phyloP scores from a whole-genome alignment of 768 basidiomycete species.

The Tubosaeta sp. region DNA sequence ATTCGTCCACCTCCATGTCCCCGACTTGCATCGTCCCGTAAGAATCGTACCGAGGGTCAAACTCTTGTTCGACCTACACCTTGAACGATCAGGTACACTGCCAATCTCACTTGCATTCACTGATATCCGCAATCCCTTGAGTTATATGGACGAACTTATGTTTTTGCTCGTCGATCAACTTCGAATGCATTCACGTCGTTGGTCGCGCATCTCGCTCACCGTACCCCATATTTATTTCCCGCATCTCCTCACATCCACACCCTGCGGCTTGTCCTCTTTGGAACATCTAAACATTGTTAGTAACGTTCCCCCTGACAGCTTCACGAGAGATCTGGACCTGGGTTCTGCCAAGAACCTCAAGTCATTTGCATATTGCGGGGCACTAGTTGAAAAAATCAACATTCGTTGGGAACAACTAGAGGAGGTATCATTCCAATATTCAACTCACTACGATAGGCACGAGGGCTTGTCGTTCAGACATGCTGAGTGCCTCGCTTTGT shows the following conservation, averaged over 20 bases:
- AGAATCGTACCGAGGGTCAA: not conserved
- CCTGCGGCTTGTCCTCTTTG: slow-evolving; percentile 9
- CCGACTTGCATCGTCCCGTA: not conserved
- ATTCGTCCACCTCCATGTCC: slow-evolving; percentile 15
- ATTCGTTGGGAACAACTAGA: slow-evolving; percentile 11
- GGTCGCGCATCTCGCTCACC: slow-evolving; percentile 11
- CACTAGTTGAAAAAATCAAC: not conserved
- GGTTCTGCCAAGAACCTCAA: slow-evolving; percentile 8
- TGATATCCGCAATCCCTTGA: slow-evolving; percentile 9
- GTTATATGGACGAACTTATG: slow-evolving; percentile 2
- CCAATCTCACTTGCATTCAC: slow-evolving; percentile 17
- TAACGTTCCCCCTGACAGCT: not conserved
- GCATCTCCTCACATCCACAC: slow-evolving; percentile 9
- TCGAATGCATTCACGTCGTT: slow-evolving; percentile 12
- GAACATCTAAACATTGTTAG: slow-evolving; percentile 10
- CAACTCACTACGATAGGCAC: not conserved
- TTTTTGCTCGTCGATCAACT: slow-evolving; percentile 12
- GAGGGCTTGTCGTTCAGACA: not conserved
- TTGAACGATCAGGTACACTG: slow-evolving; percentile 10
- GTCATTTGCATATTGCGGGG: slow-evolving; percentile 13
- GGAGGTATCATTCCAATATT: slow-evolving; percentile 14
- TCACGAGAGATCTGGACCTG: slow-evolving; percentile 1
- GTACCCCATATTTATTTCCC: slow-evolving; percentile 6
- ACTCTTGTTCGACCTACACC: slow-evolving; percentile 2
- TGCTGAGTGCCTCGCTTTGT: slow-evolving; percentile 2